A percentile compares a stretch with the other conserved stretches of the same genome.
These are phyloP conservation scores for Gossypium sturtianum DNA, from an alignment of 345 rosid genomes.

Conservation along the genomic window DNA sequence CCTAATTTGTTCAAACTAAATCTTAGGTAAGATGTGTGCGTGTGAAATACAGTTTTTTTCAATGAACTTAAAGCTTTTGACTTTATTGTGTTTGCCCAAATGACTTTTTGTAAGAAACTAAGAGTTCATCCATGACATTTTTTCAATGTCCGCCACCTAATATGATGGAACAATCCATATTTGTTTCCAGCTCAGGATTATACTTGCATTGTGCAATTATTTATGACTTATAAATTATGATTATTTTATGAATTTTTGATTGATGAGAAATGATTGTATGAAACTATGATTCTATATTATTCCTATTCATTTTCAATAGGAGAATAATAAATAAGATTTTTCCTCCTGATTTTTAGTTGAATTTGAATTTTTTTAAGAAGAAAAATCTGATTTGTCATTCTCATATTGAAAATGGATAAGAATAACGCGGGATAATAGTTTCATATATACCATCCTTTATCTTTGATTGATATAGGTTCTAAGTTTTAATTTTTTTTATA, in stretches of 20 bases:
- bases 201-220: too few relatives aligned
- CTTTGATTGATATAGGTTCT: too few relatives aligned
- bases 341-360: too few relatives aligned
- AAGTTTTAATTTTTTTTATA: too few relatives aligned
- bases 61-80: neutral
- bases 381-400: too few relatives aligned
- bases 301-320: accelerated
- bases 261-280: too few relatives aligned
- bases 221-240: too few relatives aligned
- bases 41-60: neutral
- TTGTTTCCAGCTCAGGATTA: neutral
- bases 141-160: neutral
- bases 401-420: accelerated
- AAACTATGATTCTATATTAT: accelerated
- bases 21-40: neutral
- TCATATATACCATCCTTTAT: too few relatives aligned
- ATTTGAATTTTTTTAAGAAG: too few relatives aligned
- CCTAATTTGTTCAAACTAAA: neutral
- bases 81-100: neutral
- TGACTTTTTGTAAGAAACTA: neutral
- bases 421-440: too few relatives aligned
- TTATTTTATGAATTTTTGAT: too few relatives aligned
- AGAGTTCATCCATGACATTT: neutral
- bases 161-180: neutral
- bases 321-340: too few relatives aligned